Evolutionary conservation across 768 basidiomycete genomes (phyloP), one percentile per base, ranked within the genome.

Genomic region (Fomitopsis serialis): DNA sequence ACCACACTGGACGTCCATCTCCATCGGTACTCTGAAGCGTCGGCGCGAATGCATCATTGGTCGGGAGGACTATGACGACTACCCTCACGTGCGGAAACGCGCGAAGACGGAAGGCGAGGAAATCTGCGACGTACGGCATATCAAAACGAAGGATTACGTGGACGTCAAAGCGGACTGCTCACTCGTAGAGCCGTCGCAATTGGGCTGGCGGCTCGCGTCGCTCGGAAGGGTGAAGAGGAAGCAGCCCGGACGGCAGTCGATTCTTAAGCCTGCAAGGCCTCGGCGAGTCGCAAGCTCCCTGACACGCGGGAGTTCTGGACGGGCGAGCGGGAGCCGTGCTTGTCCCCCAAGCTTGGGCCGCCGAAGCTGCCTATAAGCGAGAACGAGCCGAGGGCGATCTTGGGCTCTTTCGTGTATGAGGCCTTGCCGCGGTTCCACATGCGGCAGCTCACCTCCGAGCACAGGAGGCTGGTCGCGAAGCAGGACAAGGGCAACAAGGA

Each of bases 21-120:
- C 54, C 2, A 52, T 42, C 36, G 58, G 58, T 12, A 34, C 22
- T 1, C 53, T 56, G 12, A 59, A 59, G 50, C 58, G 58, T 2
- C 35, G 49, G 40, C 45, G 53, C 10, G 34, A 29, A 12, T 3
- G 5, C 7, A 22, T 15, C 19, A n/a, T n/a, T 13, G 25, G 46
- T n/a, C n/a, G 45, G 24, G n/a, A 19, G 24, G 46, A 29, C 25
- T 17, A 23, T 7, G 10, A 36, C 10, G 23, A 36, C 11, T 11
- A 6, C 35, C 11, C 35, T 4, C 19, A 21, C 17, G 17, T 23
- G 23, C 48, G 23, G n/a, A 50, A 50, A 22, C 48, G 48, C 32
- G 19, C 4, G 48, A 37, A 23, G 29, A 32, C 29, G 29, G 29
- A 32, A 21, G 34, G 24, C 24, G 42, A 27, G 27, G 42, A 52